A percentile compares a stretch with the other conserved stretches of the same genome.
phyloP scores from a whole-genome alignment of 208 protist species.

The Crithidia fasciculata region DNA sequence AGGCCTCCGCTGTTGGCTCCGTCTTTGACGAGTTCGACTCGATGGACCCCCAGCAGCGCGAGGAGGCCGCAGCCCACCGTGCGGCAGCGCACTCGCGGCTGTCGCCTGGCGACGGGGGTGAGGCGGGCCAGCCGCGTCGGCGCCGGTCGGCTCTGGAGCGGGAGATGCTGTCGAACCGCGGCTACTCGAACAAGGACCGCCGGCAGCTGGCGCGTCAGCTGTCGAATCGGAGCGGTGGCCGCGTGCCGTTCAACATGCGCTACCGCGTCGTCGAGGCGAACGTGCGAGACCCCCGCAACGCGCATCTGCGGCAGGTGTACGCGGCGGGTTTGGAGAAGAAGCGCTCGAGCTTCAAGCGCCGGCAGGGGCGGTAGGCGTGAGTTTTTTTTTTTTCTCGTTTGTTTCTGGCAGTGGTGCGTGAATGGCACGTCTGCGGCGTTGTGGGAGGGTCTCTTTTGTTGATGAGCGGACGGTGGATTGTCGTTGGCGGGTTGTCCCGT shows the following conservation, averaged over 20 bases:
- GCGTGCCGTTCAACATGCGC: conserved; percentile 88
- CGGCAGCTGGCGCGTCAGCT: conserved; percentile 62
- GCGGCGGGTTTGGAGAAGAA: conserved; percentile 58
- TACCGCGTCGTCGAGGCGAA: conserved; percentile 89
- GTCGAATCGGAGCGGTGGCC: conserved; percentile 73
- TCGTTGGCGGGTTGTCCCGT: no score
- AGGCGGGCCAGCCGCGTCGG: background rate
- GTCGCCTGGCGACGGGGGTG: background rate
- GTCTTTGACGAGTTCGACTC: conserved; percentile 84
- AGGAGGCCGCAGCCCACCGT: conserved; percentile 13
- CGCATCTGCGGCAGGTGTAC: conserved; percentile 55
- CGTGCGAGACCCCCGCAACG: conserved; percentile 68
- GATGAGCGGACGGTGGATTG: no score
- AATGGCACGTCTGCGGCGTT: no score
- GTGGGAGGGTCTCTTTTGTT: no score
- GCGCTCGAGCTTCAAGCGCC: conserved; percentile 56
- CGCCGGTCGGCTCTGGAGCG: conserved; percentile 51
- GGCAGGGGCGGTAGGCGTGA: conserved; percentile 2
- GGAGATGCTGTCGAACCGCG: conserved; percentile 69
- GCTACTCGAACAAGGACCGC: conserved; percentile 68
- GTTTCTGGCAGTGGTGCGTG: no score
- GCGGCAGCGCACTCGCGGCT: conserved; percentile 30
- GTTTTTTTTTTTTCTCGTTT: background rate
- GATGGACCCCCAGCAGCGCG: conserved; percentile 52
- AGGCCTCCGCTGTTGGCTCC: conserved; percentile 55